Base-by-base conservation (phyloP, 2,329 filamentous ascomycete genomes). In the Aureobasidium sp. region DNA sequence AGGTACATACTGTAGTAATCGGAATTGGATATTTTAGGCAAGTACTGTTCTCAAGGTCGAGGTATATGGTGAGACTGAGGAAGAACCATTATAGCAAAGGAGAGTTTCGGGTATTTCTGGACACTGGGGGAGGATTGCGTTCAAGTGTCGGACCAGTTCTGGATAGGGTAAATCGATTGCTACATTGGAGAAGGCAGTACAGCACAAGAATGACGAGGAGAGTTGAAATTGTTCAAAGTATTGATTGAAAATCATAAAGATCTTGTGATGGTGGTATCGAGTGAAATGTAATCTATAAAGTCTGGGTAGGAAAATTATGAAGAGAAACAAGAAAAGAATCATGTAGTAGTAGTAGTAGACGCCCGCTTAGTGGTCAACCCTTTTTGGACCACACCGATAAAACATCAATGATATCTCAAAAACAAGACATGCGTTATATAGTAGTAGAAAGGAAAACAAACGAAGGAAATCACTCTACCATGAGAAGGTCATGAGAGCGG, bases 401-500 rank as follows among this genome's bases (percentile, higher is more conserved):
- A 26, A 20, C 26, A 29, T 46, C 20, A 26, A 27, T 59, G 55
- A 59, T 60, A 60, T 60, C 53, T 34, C 37, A 34, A 51, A 42
- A 42, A 41, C 20, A n/a, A n/a, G 32, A 60, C 57, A 20, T 39
- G 26, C 42, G 29, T 42, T 48, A 37, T 37, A 39, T 58, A 13
- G 29, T 20, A 20, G 51, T 36, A 60, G 37, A 60, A 59, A 26
- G 32, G 39, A 47, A 41, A 26, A 50, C 2, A 10, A 23, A 12
- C 27, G 23, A 15, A 29, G 10, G 15, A 58, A 58, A 27, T 26
- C 36, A 15, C 42, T 61, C 57, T 83, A 90, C 84, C 86, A 91
- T 10, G 87, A 88, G 73, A 91, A 90, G 0, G 86, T 88, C 87
- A 90, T 90, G 68, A 91, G 77, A 23, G 87, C 87, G n/a, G 88